A percentile compares a stretch with the other conserved stretches of the same genome.
phyloP scores from a whole-genome alignment of 129 eudicot species.

The Tagetes erecta region DNA sequence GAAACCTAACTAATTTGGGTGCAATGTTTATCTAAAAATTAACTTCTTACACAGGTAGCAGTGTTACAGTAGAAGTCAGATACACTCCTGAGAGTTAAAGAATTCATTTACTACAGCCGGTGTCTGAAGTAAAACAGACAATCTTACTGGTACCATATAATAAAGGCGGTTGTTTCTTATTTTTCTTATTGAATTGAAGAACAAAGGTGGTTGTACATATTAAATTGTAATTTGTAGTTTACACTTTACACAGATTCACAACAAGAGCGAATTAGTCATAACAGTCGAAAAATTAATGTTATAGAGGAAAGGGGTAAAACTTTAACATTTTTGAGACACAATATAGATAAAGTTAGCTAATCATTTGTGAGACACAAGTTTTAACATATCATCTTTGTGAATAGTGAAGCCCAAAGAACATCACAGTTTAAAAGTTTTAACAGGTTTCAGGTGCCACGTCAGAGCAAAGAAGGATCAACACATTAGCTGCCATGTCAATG shows the following conservation, averaged over 20 bases:
- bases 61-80: conserved; percentile 17
- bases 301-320: no score
- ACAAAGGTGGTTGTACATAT: conserved; percentile 24
- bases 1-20: conserved; percentile 12
- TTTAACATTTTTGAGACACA: no score
- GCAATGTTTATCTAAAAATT: conserved; percentile 24
- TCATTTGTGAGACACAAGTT: no score
- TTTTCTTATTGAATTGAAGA: neutral
- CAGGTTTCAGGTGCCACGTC: conserved; percentile 2
- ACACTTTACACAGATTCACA: neutral
- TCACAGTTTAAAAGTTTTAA: neutral
- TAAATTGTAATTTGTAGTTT: conserved; percentile 2
- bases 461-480: neutral
- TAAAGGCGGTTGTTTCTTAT: conserved; percentile 11
- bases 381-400: no score
- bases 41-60: conserved; percentile 7
- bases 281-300: neutral
- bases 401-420: neutral
- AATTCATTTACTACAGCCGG: conserved; percentile 7
- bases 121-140: conserved; percentile 24
- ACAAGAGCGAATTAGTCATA: neutral
- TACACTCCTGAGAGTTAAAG: neutral
- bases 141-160: conserved; percentile 24
- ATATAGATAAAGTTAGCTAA: no score
- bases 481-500: neutral